Conservation (phyloP, 2,329 filamentous ascomycete species). For the Arachnomyces sp. region DNA sequence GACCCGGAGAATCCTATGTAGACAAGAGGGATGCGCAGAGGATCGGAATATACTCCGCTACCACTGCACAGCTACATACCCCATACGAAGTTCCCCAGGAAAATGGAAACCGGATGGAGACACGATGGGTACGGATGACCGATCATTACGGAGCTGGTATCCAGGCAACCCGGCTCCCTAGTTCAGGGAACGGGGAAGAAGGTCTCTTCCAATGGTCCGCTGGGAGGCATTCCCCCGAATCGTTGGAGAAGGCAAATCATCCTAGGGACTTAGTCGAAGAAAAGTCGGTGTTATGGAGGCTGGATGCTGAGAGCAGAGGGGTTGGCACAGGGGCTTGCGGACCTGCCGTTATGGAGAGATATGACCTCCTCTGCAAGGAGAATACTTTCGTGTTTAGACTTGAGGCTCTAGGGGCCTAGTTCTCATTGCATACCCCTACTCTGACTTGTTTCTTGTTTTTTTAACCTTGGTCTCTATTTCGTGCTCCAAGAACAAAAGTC, state of each 20-base stretch:
- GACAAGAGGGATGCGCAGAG: slow-evolving; percentile 20
- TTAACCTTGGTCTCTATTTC: no score
- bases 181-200: neutral
- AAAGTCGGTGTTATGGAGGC: slow-evolving; percentile 10
- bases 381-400: slow-evolving; percentile 2
- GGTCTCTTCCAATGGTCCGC: slow-evolving; percentile 14
- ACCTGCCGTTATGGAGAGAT: neutral
- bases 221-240: slow-evolving; percentile 11
- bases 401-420: neutral
- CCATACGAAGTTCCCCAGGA: slow-evolving; percentile 22
- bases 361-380: slow-evolving; percentile 1
- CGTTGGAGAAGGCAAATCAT: slow-evolving; percentile 15
- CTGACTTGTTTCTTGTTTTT: no score
- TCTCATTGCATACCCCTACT: no score
- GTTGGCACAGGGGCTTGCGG: slow-evolving; percentile 5
- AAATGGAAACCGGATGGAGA: slow-evolving; percentile 18
- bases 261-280: slow-evolving; percentile 14
- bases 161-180: neutral
- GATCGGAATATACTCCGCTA: slow-evolving; percentile 14
- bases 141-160: slow-evolving; percentile 8
- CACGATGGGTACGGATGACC: slow-evolving; percentile 15
- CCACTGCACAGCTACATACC: slow-evolving; percentile 14
- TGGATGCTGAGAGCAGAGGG: slow-evolving; percentile 13
- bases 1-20: slow-evolving; percentile 20
- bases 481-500: no score